A percentile compares a stretch with the other conserved stretches of the same genome.
phyloP scores from a whole-genome alignment of 78 protist species.

The Neovahlkampfia damariscottae region DNA sequence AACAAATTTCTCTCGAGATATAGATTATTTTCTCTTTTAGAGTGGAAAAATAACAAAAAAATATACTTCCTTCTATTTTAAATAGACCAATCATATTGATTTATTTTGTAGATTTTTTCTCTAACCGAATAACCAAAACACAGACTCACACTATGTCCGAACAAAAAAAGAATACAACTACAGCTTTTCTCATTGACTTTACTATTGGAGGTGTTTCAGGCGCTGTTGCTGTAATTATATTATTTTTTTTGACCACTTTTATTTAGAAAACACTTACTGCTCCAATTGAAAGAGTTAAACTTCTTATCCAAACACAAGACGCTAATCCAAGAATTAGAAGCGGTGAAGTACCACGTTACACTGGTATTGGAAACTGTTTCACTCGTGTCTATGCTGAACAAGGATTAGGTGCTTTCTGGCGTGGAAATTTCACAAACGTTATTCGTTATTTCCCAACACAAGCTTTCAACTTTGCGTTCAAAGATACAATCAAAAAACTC shows the following conservation, averaged over 20 bases:
- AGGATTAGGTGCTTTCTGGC: conserved; percentile 74
- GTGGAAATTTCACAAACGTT: conserved; percentile 92
- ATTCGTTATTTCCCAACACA: conserved; percentile 97
- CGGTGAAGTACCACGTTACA: conserved; percentile 55
- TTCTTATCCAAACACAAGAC: conserved; percentile 77
- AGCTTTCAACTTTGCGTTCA: conserved; percentile 96
- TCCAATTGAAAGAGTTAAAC: conserved; percentile 95
- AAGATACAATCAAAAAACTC: conserved; percentile 79
- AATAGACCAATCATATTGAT: too few relatives aligned
- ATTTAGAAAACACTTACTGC: conserved; percentile 87
- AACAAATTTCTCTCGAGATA: too few relatives aligned
- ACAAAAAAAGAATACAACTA: background rate
- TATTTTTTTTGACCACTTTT: too few relatives aligned
- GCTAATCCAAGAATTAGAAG: conserved; percentile 20
- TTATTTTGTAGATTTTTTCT: too few relatives aligned
- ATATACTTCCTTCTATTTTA: too few relatives aligned
- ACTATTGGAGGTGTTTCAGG: conserved; percentile 54
- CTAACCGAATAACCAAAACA: too few relatives aligned
- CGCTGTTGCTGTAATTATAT: conserved; percentile 81
- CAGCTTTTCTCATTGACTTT: conserved; percentile 21
- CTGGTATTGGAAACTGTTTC: conserved; percentile 85
- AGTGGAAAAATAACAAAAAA: too few relatives aligned
- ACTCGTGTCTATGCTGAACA: conserved; percentile 76
- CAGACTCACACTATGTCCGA: background rate
- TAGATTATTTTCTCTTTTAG: too few relatives aligned